Evolutionary conservation across 2,329 filamentous ascomycete genomes (phyloP).

Genomic region (Ophiostoma australiae): DNA sequence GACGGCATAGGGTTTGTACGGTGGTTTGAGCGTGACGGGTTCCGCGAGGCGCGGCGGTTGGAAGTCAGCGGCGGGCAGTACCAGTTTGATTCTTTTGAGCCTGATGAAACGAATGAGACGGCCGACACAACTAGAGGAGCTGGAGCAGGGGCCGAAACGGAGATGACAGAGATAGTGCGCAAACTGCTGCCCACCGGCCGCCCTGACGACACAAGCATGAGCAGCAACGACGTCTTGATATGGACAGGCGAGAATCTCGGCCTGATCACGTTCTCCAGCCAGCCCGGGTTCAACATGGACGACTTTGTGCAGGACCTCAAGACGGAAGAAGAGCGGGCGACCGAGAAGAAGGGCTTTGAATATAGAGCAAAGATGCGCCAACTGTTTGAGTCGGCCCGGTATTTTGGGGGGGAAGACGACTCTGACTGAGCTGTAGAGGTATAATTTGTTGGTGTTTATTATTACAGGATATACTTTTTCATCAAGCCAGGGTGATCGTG

Average conservation of each 20-base stretch:
- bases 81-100: background rate
- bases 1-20: conserved; percentile 80
- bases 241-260: conserved; percentile 88
- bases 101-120: conserved; percentile 31
- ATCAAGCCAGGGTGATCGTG: no score
- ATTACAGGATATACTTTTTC: no score
- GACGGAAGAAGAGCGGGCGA: conserved; percentile 45
- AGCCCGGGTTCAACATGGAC: conserved; percentile 44
- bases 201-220: conserved; percentile 34
- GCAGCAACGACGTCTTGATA: conserved; percentile 66
- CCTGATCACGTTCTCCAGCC: conserved; percentile 58
- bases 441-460: no score
- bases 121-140: conserved; percentile 34
- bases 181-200: conserved; percentile 64
- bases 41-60: conserved; percentile 52
- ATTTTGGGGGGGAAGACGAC: conserved; percentile 38
- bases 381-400: conserved; percentile 69
- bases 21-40: conserved; percentile 85
- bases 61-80: conserved; percentile 42
- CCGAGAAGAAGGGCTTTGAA: conserved; percentile 51
- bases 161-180: conserved; percentile 66
- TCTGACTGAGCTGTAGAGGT: background rate
- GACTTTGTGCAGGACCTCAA: conserved; percentile 48
- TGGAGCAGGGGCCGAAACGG: conserved; percentile 35
- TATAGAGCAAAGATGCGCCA: conserved; percentile 69